Evolutionary conservation across 495 filamentous ascomycete genomes (phyloP), one percentile per base, ranked within the genome.

Genomic region (Hyphodiscus hymeniophilus): DNA sequence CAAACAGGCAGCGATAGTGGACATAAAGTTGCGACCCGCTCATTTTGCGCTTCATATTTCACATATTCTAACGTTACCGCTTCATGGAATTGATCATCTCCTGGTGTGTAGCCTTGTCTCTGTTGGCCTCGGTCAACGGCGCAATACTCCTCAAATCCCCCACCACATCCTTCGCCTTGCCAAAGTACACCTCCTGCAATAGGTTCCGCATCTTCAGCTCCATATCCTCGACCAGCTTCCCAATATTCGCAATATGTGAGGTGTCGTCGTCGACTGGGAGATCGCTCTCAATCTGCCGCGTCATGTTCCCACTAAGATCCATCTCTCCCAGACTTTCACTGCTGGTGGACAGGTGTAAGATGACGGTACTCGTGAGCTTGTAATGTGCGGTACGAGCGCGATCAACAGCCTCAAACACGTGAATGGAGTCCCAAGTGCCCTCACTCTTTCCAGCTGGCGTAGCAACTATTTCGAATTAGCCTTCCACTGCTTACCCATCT

Each of bases 141-240:
- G 77, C 77, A 52, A 96, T 78, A 85, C 92, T 97, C 60, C 92
- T 76, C 61, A 99, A 72, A 63, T 97, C 90, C 26, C 91, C 92
- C n/a, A 99, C 91, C 3, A 99, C 89, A 66, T 99, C 92, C 75
- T 91, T 96, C 10, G 92, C 92, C 72, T 99, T 99, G 51, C 92
- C 92, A 65, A 99, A 99, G 68, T 99, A 99, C 41, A 99, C 92
- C 70, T 99, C 92, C 73, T 97, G 94, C 62, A 99, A 72, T 66
- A 97, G 65, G 63, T 97, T 99, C 41, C 92, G 81, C 94, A 99
- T 99, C 78, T 96, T 95, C 63, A 95, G 75, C 70, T 99, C 92
- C 91, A 99, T 96, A 70, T 99, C 94, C 72, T 99, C 92, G 38
- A 99, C 91, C 60, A 99, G 72, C 65, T 80, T 75, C 33, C 92